Evolutionary conservation across 2,329 filamentous ascomycete genomes (phyloP), one percentile per base, ranked within the genome.

Genomic region (Bipolaris sorokiniana): DNA sequence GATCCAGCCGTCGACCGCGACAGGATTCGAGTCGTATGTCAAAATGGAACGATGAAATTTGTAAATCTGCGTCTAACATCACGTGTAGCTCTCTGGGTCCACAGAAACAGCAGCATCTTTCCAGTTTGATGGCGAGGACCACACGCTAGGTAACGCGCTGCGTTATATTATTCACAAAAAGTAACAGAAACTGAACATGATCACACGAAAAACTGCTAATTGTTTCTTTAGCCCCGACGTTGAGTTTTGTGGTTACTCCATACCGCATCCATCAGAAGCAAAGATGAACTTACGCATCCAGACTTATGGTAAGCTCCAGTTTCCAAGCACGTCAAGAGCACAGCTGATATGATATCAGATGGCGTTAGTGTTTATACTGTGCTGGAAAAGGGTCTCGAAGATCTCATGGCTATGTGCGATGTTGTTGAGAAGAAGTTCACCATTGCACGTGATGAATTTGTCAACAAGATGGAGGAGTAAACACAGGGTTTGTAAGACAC

Each of bases 161-260:
- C 86, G 95, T 71, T 98, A 93, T 75, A 90, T 97, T 62, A 96
- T 99, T 71, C 97, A 97, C 91, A 98, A 98, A 80, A 99, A 99
- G 94, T 97, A 81, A 64, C 86, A 45, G 22, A 9, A 28, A 13
- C 1, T 10, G 16, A 1, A 16, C 11, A 4, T 15, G 3, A 5
- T 31, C 37, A 15, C 6, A 22, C 11, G 13, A 23, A 1, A 3
- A n/a, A 18, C 7, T 31, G 20, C 50, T 66, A 31, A 64, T 28
- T 11, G 7, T 5, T 1, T 10, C 3, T 2, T 51, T 64, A 98
- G 94, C 77, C 94, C 95, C 28, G 88, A 95, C 63, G 95, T 99
- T 58, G 95, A 99, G 77, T 97, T 99, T 79, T 98, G 95, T 78
- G 95, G 94, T 59, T 99, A 99, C 78, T 91, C 94, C 7, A 98